A percentile compares a stretch with the other conserved stretches of the same genome.
These are phyloP conservation scores for Cystofilobasidium bisporidii DNA, from an alignment of 768 basidiomycete species.

Conservation along the genomic window DNA sequence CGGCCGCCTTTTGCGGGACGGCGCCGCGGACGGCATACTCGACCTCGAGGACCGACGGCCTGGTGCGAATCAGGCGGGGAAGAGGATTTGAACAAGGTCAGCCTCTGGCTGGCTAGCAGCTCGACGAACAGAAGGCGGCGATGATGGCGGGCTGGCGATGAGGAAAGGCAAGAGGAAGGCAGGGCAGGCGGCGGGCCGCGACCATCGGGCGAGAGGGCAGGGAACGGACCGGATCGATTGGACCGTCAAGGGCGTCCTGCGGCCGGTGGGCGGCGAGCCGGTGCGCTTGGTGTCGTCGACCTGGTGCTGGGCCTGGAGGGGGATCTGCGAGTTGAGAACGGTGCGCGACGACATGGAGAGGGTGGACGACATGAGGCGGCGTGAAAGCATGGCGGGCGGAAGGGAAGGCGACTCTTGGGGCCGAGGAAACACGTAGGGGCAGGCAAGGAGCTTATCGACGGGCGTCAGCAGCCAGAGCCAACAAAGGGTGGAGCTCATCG, in stretches of 20 bases:
- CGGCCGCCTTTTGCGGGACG: conserved; percentile 87
- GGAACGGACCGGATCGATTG: conserved; percentile 8
- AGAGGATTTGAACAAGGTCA: background rate
- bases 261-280: background rate
- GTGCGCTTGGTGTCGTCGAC: background rate
- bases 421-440: too few relatives aligned
- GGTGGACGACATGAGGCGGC: background rate
- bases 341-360: background rate
- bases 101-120: too few relatives aligned
- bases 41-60: conserved; percentile 73
- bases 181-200: background rate
- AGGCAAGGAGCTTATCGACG: background rate
- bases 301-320: background rate
- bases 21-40: conserved; percentile 97
- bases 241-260: background rate
- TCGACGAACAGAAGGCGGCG: too few relatives aligned
- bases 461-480: background rate
- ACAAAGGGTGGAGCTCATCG: background rate
- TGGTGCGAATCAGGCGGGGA: conserved; percentile 36
- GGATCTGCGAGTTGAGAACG: background rate
- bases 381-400: background rate
- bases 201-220: background rate
- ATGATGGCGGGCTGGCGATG: background rate
- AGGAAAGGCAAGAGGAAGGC: background rate
- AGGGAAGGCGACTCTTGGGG: too few relatives aligned